Base-by-base conservation (phyloP, 2,329 filamentous ascomycete genomes). In the Fusarium sp. region DNA sequence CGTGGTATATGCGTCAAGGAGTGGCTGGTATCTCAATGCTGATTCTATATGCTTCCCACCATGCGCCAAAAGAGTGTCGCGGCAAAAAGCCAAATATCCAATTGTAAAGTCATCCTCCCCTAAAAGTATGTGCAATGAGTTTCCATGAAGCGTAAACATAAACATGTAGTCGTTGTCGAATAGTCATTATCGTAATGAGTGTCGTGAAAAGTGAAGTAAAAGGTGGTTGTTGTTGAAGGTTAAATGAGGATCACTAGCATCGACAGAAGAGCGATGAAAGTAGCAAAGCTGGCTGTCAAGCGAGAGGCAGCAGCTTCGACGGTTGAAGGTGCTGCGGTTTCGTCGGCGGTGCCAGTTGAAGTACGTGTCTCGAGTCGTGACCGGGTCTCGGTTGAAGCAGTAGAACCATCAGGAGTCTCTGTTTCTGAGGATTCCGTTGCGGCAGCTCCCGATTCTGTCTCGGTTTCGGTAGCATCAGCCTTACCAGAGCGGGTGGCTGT, bases 11-110 rank as follows among this genome's bases (percentile, higher is more conserved):
- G 41, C 42, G 51, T 52, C 22, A 74, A 75, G 49, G 74, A 75
- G 69, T 67, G 74, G 72, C 62, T 73, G 70, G 72, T 75, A 74
- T 75, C 70, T 54, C 54, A 66, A 55, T 66, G 40, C 41, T 54
- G 16, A 57, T 65, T 72, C 61, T 63, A 54, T 61, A 62, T 69
- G 60, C 59, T 70, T 67, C 58, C 63, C 48, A 44, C 40, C 41
- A 44, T 75, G 59, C 72, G 73, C 73, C 73, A 56, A 75, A 74
- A 47, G 74, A 75, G 61, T 72, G 74, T 68, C 27, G 18, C 53
- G 58, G 62, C 61, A 57, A 54, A 48, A 56, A 69, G 67, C 67
- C 71, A 67, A 57, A 55, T 29, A 29, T 41, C 16, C 22, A 61
- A 72, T 24, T 59, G 45, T 61, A 30, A 58, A 64, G 61, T 37